phyloP scores from a whole-genome alignment of 495 filamentous ascomycete genomes.

The Letharia lupina region DNA sequence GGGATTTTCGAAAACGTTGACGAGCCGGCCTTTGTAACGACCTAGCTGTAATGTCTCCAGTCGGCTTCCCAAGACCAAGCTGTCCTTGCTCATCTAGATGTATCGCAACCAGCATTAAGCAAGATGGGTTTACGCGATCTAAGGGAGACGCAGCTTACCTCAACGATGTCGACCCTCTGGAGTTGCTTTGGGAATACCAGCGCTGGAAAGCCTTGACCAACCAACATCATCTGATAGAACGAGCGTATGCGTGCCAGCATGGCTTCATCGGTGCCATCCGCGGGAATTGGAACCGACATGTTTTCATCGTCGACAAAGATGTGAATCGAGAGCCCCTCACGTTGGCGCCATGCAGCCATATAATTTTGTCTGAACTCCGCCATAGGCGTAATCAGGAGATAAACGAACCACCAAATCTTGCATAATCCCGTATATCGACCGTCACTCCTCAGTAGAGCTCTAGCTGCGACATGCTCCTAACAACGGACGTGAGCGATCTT shows the following conservation, averaged over 20 bases:
- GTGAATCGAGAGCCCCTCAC: background rate
- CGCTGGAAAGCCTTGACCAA: background rate
- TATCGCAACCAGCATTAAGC: background rate
- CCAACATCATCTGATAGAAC: slow-evolving; percentile 1
- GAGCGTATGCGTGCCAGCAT: background rate
- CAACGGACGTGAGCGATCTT: background rate
- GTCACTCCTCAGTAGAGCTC: background rate
- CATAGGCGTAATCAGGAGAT: background rate
- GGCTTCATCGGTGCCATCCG: background rate
- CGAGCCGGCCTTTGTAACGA: background rate
- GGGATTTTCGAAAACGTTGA: slow-evolving; percentile 1
- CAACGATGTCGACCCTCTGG: background rate
- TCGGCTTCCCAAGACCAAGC: slow-evolving; percentile 2
- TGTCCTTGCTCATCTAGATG: background rate
- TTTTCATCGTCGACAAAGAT: background rate
- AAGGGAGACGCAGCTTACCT: background rate
- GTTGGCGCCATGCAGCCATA: background rate
- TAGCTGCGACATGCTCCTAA: background rate
- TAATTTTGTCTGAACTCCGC: background rate
- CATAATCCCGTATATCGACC: background rate
- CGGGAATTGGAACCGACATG: background rate
- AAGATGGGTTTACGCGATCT: background rate
- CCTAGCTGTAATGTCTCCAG: background rate
- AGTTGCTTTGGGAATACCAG: background rate
- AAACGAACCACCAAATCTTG: background rate